Conservation (phyloP, 2,329 filamentous ascomycete genomes). For the Byssochlamys sp. region DNA sequence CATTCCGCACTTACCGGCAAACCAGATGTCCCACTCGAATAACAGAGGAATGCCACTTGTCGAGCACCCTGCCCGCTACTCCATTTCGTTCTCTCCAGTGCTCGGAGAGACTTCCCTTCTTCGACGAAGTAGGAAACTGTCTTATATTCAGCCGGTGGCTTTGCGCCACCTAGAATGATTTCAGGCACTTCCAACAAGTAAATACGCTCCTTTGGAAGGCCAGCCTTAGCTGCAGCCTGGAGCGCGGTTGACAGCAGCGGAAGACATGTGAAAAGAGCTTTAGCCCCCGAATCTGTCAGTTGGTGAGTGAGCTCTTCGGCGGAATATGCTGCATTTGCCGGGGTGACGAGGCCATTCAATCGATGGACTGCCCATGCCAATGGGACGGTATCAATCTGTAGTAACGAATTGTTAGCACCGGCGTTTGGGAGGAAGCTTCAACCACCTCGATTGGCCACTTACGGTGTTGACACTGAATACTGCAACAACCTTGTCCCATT, state of each 20-base stretch:
- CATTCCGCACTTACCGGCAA: conserved; percentile 50
- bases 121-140: conserved; percentile 58
- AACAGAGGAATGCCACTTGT: conserved; percentile 67
- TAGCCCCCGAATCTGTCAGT: conserved; percentile 58
- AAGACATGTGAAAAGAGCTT: conserved; percentile 61
- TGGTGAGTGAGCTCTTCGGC: conserved; percentile 62
- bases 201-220: conserved; percentile 54
- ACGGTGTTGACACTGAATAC: conserved; percentile 76
- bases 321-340: conserved; percentile 67
- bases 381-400: conserved; percentile 63
- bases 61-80: conserved; percentile 38
- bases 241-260: conserved; percentile 57
- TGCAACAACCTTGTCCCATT: conserved; percentile 72
- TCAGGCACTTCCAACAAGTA: conserved; percentile 61
- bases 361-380: conserved; percentile 65
- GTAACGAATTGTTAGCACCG: background rate
- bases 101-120: conserved; percentile 43
- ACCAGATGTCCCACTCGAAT: conserved; percentile 70
- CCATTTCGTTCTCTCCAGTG: conserved; percentile 33
- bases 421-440: background rate
- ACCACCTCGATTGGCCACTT: conserved; percentile 15
- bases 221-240: conserved; percentile 53
- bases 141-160: conserved; percentile 42
- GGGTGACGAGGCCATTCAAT: conserved; percentile 62
- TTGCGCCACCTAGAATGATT: conserved; percentile 39